phyloP scores from a whole-genome alignment of 1,284 basidiomycete genomes.

The Moesziomyces sp. region DNA sequence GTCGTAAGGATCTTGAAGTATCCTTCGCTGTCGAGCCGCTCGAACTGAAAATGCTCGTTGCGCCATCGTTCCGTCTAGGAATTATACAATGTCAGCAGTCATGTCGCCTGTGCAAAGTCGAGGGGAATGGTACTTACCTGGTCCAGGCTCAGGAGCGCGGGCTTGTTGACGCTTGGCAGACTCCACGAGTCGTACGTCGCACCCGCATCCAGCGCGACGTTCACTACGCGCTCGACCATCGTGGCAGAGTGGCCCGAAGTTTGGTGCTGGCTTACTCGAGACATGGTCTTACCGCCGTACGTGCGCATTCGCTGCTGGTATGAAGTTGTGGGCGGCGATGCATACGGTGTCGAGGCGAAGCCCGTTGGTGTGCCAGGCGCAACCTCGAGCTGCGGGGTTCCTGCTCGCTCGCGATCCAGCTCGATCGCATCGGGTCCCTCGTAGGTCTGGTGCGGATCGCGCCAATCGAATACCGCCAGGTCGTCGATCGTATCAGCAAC shows the following conservation, averaged over 20 bases:
- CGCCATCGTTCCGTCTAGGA: not conserved
- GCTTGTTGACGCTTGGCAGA: constrained; percentile 20
- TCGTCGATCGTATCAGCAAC: constrained; percentile 26
- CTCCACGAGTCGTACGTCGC: constrained; percentile 28
- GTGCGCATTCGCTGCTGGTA: constrained; percentile 39
- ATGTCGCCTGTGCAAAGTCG: too few relatives aligned
- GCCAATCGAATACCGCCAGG: constrained; percentile 37
- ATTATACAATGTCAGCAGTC: too few relatives aligned
- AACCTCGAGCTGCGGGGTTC: constrained; percentile 22
- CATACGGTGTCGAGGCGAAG: not conserved
- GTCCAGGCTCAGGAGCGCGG: constrained; percentile 2
- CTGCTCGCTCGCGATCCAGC: constrained; percentile 1
- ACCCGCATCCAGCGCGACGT: constrained; percentile 26
- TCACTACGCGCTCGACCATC: constrained; percentile 32
- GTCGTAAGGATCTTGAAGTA: constrained; percentile 28
- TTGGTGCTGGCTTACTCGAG: constrained; percentile 22
- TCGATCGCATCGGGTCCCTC: constrained; percentile 15
- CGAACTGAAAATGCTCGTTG: constrained; percentile 9
- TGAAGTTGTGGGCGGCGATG: constrained; percentile 6
- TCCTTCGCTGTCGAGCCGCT: constrained; percentile 10
- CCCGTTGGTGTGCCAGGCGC: not conserved
- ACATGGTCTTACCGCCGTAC: not conserved
- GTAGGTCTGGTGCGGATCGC: constrained; percentile 34
- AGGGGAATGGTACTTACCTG: constrained; percentile 3
- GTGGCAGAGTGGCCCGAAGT: constrained; percentile 4